Evolutionary conservation across 805 yeast genomes (phyloP), one percentile per base, ranked within the genome.

Genomic region (Wickerhamiella qilinensis): DNA sequence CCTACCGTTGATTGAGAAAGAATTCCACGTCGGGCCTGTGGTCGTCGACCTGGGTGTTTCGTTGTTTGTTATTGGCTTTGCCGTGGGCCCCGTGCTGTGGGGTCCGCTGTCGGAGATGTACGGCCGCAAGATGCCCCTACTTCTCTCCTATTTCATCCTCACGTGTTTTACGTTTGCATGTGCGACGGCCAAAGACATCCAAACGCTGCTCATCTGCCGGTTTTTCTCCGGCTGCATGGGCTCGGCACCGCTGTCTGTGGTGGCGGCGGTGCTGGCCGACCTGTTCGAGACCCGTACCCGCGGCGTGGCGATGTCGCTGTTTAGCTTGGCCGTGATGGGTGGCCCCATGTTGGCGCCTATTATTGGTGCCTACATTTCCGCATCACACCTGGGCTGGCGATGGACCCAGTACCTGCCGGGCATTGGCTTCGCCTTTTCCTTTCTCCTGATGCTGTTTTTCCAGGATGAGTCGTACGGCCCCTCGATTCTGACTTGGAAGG

Each of bases 41-140:
- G 85, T 76, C 15, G 77, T 79, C 12, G 69, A 81, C 17, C 64
- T 88, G 35, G 80, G 83, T 40, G 69, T 84, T 8, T 75, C 95
- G 0, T 64, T 85, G 19, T 86, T 72, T 51, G 95, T 86, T n/a
- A 57, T 84, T 32, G 97, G 96, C 9, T 88, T 85, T 58, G 96
- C 95, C 1, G 69, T 83, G 1, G 95, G 96, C 16, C 97, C 97
- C 3, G 64, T 86, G 37, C 51, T 83, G 28, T 86, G 91, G 84
- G 94, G 91, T 20, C 94, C 94, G 3, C 55, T 80, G 27, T 77
- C 88, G n/a, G 93, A 80, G 55, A 51, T 78, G 28, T 76, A 67
- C 47, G 91, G 93, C 21, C 70, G 94, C 57, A 70, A 71, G 54
- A 57, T 68, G 15, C 75, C 81, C 14, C 50, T 80, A 39, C 46